Evolutionary conservation across 2,329 filamentous ascomycete species (phyloP).

Genomic region (Fusarium coffeatum): DNA sequence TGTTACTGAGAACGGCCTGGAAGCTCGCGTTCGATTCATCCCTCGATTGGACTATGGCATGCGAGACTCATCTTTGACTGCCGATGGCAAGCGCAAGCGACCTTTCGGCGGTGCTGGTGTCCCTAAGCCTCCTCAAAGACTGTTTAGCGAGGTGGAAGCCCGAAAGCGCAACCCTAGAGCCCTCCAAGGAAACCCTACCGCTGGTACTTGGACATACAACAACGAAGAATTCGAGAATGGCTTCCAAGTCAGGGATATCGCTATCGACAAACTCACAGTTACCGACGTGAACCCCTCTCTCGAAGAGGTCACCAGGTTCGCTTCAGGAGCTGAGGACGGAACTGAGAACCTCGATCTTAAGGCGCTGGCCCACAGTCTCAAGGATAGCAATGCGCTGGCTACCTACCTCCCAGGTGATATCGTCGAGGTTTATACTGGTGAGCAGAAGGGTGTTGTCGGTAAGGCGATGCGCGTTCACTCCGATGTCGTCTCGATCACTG

Average conservation of each 20-base stretch:
- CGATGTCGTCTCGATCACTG: conserved; percentile 90
- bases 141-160: conserved; percentile 94
- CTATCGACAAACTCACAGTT: conserved; percentile 84
- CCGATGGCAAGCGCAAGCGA: conserved; percentile 84
- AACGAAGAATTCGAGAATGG: conserved; percentile 92
- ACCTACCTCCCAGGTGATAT: conserved; percentile 92
- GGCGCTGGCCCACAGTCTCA: conserved; percentile 88
- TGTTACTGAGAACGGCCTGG: conserved; percentile 91
- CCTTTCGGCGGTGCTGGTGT: conserved; percentile 61
- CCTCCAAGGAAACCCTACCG: conserved; percentile 76
- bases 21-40: conserved; percentile 87
- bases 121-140: conserved; percentile 82
- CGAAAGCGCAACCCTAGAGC: conserved; percentile 82
- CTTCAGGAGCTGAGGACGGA: conserved; percentile 87
- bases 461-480: conserved; percentile 87
- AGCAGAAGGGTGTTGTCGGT: conserved; percentile 91
- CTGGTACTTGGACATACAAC: conserved; percentile 85
- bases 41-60: conserved; percentile 92
- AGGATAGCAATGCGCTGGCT: conserved; percentile 82
- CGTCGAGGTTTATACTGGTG: conserved; percentile 96
- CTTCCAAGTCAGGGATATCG: conserved; percentile 93
- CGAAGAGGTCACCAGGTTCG: conserved; percentile 96
- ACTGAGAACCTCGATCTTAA: conserved; percentile 93
- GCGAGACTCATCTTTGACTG: conserved; percentile 74
- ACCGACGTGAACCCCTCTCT: conserved; percentile 93